These are phyloP conservation scores for Xylaria polymorpha DNA, from an alignment of 2,329 filamentous ascomycete species.

Conservation along the genomic window DNA sequence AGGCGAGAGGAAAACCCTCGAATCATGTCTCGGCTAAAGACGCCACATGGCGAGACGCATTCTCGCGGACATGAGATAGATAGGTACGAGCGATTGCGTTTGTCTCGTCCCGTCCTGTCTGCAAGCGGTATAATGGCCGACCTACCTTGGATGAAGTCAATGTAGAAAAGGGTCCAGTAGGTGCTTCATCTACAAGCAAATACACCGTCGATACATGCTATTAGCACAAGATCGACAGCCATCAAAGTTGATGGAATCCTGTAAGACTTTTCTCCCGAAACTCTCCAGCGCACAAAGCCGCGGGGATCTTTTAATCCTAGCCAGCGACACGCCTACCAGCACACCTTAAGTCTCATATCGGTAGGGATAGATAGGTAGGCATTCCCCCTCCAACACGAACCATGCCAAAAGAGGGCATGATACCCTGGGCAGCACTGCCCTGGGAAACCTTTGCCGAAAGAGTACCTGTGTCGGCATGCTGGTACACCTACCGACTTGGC, in stretches of 20 bases:
- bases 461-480: slow-evolving; percentile 18
- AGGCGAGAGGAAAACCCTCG: background rate
- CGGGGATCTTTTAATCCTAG: background rate
- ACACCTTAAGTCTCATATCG: background rate
- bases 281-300: background rate
- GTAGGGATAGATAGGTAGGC: background rate
- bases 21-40: background rate
- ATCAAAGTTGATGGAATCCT: background rate
- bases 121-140: background rate
- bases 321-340: background rate
- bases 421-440: slow-evolving; percentile 17
- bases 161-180: background rate
- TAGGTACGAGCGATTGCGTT: background rate
- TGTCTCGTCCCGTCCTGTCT: background rate
- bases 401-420: slow-evolving; percentile 17
- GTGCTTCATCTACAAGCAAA: background rate
- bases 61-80: background rate
- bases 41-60: background rate
- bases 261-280: no score
- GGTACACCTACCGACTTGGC: slow-evolving; percentile 22
- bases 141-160: background rate
- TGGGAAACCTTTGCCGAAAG: slow-evolving; percentile 29
- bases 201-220: background rate
- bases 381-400: background rate
- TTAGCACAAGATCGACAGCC: background rate